Conservation (phyloP, 2,329 filamentous ascomycete genomes). For the Botryotinia convoluta region DNA sequence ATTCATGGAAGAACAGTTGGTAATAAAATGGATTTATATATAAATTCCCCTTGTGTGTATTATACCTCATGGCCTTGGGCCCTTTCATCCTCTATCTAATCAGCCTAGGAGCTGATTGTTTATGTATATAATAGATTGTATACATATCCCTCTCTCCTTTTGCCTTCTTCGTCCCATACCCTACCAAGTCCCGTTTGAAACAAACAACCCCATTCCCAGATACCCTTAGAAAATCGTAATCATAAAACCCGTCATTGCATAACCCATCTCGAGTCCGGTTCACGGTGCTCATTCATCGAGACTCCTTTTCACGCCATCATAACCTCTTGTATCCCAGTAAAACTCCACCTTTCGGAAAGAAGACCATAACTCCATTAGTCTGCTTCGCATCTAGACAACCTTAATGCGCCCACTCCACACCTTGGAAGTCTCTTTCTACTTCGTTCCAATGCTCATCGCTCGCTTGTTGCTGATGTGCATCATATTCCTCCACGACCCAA, state of each 20-base stretch:
- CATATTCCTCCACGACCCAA: constrained; percentile 26
- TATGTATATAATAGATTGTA: neutral
- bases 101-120: neutral
- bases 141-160: neutral
- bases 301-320: neutral
- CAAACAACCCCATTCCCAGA: neutral
- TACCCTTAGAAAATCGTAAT: neutral
- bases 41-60: neutral
- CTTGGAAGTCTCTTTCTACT: constrained; percentile 19
- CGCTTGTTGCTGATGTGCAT: constrained; percentile 24
- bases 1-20: neutral
- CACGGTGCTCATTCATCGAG: too few relatives aligned
- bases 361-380: too few relatives aligned
- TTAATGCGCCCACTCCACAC: neutral
- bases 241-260: neutral
- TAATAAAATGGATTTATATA: neutral
- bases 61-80: neutral
- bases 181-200: neutral
- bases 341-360: neutral
- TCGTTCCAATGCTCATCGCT: constrained; percentile 15
- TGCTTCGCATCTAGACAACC: neutral
- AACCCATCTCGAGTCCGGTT: neutral
- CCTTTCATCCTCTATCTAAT: neutral
- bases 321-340: neutral
- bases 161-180: too few relatives aligned